Evolutionary conservation across 192 early-diverging fungal species (phyloP).

Genomic region (Coemansia sp.): DNA sequence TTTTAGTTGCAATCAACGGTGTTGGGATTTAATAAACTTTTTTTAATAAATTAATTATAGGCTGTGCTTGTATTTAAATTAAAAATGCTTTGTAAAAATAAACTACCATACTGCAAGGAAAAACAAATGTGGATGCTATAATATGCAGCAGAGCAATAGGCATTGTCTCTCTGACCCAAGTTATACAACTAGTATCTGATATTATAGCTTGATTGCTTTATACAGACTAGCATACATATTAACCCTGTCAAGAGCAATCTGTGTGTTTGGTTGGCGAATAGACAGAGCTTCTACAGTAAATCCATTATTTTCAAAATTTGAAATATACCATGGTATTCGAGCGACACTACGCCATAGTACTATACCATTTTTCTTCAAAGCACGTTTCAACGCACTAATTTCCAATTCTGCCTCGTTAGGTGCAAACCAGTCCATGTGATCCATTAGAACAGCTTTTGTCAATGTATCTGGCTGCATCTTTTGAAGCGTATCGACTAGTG

Average conservation of each 20-base stretch:
- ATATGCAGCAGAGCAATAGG: too few species aligned
- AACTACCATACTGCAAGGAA: too few species aligned
- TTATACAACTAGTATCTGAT: neutral
- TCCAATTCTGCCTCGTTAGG: conserved; percentile 68
- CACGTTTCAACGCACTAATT: conserved; percentile 63
- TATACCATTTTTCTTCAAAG: conserved; percentile 60
- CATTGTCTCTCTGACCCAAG: too few species aligned
- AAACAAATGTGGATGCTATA: too few species aligned
- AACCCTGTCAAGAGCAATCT: conserved; percentile 70
- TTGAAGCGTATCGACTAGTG: conserved; percentile 67
- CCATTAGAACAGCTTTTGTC: conserved; percentile 78
- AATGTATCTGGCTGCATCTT: conserved; percentile 64
- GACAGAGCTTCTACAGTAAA: conserved; percentile 67
- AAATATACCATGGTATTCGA: conserved; percentile 79
- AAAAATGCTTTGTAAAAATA: too few species aligned
- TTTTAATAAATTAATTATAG: too few species aligned
- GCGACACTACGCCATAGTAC: conserved; percentile 83
- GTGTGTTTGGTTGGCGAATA: conserved; percentile 64
- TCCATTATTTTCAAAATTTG: conserved; percentile 66
- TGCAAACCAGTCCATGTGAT: conserved; percentile 87
- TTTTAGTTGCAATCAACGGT: too few species aligned
- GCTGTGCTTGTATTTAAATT: too few species aligned
- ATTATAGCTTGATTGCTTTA: conserved; percentile 54
- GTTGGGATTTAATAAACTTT: too few species aligned
- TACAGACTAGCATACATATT: conserved; percentile 84